These are phyloP conservation scores for Wickerhamiella musiphila DNA, from an alignment of 805 yeast genomes.

Conservation along the genomic window DNA sequence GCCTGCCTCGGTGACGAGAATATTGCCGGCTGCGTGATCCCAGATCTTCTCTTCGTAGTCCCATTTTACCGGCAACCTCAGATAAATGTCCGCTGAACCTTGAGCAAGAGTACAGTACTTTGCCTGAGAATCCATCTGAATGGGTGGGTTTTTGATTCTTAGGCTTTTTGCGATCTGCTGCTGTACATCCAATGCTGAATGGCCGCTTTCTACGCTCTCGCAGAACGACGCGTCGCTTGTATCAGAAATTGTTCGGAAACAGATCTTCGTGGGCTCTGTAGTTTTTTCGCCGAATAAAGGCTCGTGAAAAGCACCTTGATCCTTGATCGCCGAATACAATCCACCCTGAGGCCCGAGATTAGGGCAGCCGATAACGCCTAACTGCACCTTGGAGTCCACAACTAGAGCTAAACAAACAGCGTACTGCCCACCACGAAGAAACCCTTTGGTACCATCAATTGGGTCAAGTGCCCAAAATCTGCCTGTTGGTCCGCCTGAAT, in stretches of 20 bases:
- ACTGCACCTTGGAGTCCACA: conserved; percentile 64
- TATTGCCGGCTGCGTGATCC: conserved; percentile 97
- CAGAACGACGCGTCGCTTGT: conserved; percentile 45
- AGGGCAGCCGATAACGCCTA: conserved; percentile 96
- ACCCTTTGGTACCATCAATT: conserved; percentile 95
- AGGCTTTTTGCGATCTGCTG: conserved; percentile 48
- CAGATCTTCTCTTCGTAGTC: conserved; percentile 84
- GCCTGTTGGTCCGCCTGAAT: conserved; percentile 60
- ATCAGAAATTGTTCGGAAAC: conserved; percentile 33
- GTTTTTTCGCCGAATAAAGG: conserved; percentile 21
- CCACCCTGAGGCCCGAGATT: conserved; percentile 63
- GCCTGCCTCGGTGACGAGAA: conserved; percentile 76
- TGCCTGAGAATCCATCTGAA: conserved; percentile 88
- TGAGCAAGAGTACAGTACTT: conserved; percentile 82
- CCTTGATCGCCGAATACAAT: conserved; percentile 49
- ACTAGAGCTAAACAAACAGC: conserved; percentile 89
- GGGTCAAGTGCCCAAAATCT: conserved; percentile 97
- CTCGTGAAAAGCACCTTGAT: conserved; percentile 46
- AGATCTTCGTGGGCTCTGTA: conserved; percentile 23
- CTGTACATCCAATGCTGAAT: conserved; percentile 82
- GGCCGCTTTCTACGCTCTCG: conserved; percentile 93
- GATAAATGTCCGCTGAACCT: conserved; percentile 84
- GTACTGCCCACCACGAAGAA: conserved; percentile 87
- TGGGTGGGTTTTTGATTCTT: conserved; percentile 37
- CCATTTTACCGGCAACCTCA: conserved; percentile 66